Evolutionary conservation across 164 flowering plant genomes (phyloP), one percentile per base, ranked within the genome.

Genomic region (Platanus orientalis): DNA sequence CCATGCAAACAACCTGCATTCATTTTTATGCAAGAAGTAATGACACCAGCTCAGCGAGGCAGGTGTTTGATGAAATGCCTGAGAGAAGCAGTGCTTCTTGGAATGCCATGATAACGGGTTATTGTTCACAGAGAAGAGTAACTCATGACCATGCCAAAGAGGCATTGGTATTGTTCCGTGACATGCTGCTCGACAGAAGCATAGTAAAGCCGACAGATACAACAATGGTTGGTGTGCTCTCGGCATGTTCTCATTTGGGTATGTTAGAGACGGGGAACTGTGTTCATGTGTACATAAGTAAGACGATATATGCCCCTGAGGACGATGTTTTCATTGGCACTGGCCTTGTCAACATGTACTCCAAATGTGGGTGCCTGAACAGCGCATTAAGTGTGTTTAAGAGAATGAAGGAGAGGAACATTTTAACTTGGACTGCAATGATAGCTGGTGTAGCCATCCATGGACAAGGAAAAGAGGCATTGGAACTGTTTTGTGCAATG

Each of bases 41-140:
- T 27, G 81, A 78, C 30, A 28, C 79, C 23, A 16, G 17, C 2
- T 75, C 65, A 0, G 84, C 79, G 21, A 59, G 78, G 55, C 61
- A n/a, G 52, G 50, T 79, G 75, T 86, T 86, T 54, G 84, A 80
- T 67, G 76, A 80, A 75, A 84, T 83, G 83, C 50, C 71, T 55
- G 52, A 32, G 63, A 83, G 76, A 66, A 82, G 39, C 51, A 62
- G 65, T 55, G 80, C 67, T 50, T 69, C 79, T 16, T 84, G 95
- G 91, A 86, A 84, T 73, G 86, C 91, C 1, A 75, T 86, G 84
- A 76, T 86, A 17, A 57, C 73, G 0, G 89, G 89, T 20, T 84
- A 84, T 66, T 74, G 73, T 69, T 73, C 80, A 26, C 79, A 76
- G 27, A 62, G 54, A 62, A 66, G 32, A 27, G 59, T 49, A 19